Evolutionary conservation across 495 filamentous ascomycete genomes (phyloP).

Genomic region (Podospora appendiculata): DNA sequence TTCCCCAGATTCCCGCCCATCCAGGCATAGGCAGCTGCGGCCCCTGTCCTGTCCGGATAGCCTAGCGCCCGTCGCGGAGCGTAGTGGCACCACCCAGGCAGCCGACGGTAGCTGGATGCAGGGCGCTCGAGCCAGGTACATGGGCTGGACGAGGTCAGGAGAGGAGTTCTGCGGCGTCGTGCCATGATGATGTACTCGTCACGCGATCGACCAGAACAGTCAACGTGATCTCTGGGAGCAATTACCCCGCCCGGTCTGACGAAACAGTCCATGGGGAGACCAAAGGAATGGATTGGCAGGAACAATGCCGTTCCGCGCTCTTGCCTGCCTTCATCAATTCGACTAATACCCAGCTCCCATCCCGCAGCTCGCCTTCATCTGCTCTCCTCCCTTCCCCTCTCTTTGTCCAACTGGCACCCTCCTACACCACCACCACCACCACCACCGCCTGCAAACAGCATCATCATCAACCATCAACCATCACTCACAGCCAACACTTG

Average conservation of each 20-base stretch:
- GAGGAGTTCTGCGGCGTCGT: conserved; percentile 16
- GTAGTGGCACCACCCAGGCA: not conserved
- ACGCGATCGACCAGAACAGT: conserved; percentile 19
- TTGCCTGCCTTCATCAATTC: not conserved
- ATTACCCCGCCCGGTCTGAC: conserved; percentile 33
- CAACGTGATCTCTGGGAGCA: conserved; percentile 23
- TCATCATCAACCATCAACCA: not conserved
- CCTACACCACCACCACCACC: conserved; percentile 7
- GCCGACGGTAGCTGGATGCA: conserved; percentile 4
- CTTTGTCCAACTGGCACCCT: conserved; percentile 16
- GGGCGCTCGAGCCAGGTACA: conserved; percentile 22
- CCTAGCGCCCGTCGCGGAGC: not conserved
- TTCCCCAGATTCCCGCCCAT: conserved; percentile 4
- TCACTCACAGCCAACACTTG: not conserved
- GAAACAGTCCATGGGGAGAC: conserved; percentile 13
- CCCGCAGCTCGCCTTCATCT: conserved; percentile 11
- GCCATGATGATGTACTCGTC: conserved; percentile 30
- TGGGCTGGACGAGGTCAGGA: conserved; percentile 7
- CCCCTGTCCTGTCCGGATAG: not conserved
- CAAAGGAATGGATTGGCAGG: conserved; percentile 8
- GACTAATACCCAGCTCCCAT: too few relatives aligned
- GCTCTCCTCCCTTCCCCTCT: conserved; percentile 10
- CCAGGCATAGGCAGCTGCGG: not conserved
- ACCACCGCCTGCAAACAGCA: conserved; percentile 1
- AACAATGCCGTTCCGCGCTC: conserved; percentile 5